Evolutionary conservation across 2,329 filamentous ascomycete species (phyloP).

Genomic region (Fusarium virguliforme): DNA sequence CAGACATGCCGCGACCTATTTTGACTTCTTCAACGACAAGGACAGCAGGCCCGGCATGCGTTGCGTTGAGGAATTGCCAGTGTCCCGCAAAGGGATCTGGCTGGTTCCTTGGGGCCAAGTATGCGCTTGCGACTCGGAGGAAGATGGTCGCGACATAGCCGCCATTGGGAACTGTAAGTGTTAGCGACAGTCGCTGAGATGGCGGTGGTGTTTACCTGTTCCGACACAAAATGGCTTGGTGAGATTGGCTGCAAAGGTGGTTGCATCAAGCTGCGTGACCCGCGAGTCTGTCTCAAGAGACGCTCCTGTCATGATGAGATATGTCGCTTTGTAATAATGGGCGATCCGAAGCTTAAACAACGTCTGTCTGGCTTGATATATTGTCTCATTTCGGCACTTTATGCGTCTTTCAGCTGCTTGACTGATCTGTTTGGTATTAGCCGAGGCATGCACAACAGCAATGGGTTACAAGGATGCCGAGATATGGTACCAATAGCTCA

Average conservation of each 20-base stretch:
- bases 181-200: background rate
- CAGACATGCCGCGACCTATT: constrained; percentile 60
- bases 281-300: constrained; percentile 28
- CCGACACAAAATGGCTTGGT: constrained; percentile 36
- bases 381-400: background rate
- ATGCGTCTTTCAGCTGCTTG: background rate
- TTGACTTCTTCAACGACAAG: constrained; percentile 61
- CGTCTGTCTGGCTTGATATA: background rate
- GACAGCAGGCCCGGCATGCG: constrained; percentile 56
- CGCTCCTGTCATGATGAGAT: constrained; percentile 14
- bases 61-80: constrained; percentile 61
- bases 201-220: constrained; percentile 25
- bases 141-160: constrained; percentile 63
- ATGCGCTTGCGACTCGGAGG: constrained; percentile 55
- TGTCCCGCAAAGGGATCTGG: constrained; percentile 59
- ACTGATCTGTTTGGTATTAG: background rate
- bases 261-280: constrained; percentile 20
- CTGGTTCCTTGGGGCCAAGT: constrained; percentile 56
- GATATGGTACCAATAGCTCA: background rate
- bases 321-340: background rate
- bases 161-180: constrained; percentile 61
- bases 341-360: background rate
- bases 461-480: background rate
- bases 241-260: constrained; percentile 34
- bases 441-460: background rate